Percentiles rank a stretch among this genome's conserved stretches.
phyloP scores from a whole-genome alignment of 768 basidiomycete species.

The Pleurotus citrinopileatus region DNA sequence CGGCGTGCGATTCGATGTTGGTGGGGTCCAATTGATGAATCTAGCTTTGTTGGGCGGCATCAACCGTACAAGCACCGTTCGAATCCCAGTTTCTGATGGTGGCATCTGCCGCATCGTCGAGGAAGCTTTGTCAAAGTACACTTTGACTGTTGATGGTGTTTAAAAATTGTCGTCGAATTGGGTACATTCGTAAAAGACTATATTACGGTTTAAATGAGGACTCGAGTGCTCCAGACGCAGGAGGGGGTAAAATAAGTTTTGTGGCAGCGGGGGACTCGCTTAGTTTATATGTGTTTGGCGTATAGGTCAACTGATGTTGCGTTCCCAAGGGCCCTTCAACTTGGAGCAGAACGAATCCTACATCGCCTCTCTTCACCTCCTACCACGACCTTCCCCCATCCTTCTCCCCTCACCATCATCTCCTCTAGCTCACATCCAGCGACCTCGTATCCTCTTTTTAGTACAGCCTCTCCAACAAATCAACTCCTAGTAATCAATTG shows the following conservation, averaged over 20 bases:
- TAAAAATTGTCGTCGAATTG: too few species aligned
- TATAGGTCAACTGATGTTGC: slow-evolving; percentile 6
- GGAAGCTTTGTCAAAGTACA: too few species aligned
- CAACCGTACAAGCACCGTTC: slow-evolving; percentile 4
- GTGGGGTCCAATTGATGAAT: neutral
- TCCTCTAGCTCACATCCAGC: slow-evolving; percentile 1
- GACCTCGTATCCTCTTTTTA: neutral
- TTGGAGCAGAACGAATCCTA: slow-evolving; percentile 8
- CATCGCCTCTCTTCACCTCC: slow-evolving; percentile 24
- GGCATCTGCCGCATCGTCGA: neutral
- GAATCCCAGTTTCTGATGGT: neutral
- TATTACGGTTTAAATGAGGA: neutral
- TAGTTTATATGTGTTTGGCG: slow-evolving; percentile 8
- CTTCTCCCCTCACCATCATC: neutral
- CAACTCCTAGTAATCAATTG: neutral
- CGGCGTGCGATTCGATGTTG: neutral
- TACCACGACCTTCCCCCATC: slow-evolving; percentile 36
- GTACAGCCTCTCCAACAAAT: neutral
- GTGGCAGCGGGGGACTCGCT: neutral
- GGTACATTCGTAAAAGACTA: too few species aligned
- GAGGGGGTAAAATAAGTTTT: too few species aligned
- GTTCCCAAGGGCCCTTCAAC: slow-evolving; percentile 11
- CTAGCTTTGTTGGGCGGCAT: neutral
- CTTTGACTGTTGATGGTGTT: too few species aligned
- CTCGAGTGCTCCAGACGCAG: neutral